A percentile compares a stretch with the other conserved stretches of the same genome.
phyloP scores from a whole-genome alignment of 179 eudicot species.

The Corrigiola litoralis region DNA sequence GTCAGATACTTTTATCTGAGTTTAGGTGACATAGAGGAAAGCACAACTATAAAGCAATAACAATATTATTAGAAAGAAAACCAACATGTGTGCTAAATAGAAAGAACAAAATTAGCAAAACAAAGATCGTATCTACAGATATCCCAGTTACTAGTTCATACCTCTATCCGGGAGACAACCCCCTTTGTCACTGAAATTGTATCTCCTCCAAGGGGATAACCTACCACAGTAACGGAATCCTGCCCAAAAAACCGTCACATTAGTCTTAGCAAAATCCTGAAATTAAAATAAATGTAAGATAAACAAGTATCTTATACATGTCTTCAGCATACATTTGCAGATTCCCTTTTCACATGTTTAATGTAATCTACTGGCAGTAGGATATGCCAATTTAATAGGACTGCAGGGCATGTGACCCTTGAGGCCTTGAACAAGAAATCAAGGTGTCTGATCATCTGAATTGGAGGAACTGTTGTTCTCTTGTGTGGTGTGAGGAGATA shows the following conservation, averaged over 20 bases:
- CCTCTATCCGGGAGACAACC: slow-evolving; percentile 97
- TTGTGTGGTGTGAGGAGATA: no score
- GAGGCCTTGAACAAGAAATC: neutral
- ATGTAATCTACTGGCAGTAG: neutral
- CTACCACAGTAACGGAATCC: slow-evolving; percentile 96
- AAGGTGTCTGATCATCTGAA: neutral
- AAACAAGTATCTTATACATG: neutral
- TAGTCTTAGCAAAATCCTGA: neutral
- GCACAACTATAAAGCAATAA: no score
- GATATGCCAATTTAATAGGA: neutral
- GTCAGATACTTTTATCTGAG: no score
- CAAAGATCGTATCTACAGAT: slow-evolving; percentile 3
- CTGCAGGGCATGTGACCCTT: neutral
- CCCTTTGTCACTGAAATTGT: slow-evolving; percentile 98
- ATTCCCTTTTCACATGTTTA: neutral
- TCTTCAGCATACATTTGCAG: neutral
- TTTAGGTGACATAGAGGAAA: no score
- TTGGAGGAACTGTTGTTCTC: neutral
- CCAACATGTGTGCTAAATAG: neutral
- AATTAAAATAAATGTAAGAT: neutral
- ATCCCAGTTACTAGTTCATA: slow-evolving; percentile 21
- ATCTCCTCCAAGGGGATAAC: slow-evolving; percentile 99
- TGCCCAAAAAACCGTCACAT: slow-evolving; percentile 31
- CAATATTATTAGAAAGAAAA: no score
- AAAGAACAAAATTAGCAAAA: neutral